These are phyloP conservation scores for Intubia oerlemansii DNA, from an alignment of 2,329 filamentous ascomycete genomes.

Conservation along the genomic window DNA sequence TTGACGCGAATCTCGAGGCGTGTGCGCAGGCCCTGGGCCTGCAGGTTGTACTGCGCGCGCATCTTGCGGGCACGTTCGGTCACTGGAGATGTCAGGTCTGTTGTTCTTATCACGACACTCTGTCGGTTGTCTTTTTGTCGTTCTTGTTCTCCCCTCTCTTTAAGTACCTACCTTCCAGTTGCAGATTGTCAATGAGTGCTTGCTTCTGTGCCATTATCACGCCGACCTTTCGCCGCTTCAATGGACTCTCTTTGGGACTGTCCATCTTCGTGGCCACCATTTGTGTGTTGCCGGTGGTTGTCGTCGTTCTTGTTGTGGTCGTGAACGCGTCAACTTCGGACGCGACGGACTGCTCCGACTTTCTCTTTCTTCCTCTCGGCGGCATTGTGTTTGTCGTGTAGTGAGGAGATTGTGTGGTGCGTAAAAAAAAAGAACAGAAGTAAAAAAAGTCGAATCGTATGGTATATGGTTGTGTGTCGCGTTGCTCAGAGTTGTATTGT, in stretches of 20 bases:
- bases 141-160: background rate
- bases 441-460: no score
- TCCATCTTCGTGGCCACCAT: conserved; percentile 14
- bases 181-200: conserved; percentile 70
- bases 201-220: conserved; percentile 60
- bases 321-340: conserved; percentile 10
- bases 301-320: conserved; percentile 7
- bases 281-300: conserved; percentile 6
- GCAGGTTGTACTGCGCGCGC: conserved; percentile 70
- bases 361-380: conserved; percentile 24
- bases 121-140: background rate
- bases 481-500: no score
- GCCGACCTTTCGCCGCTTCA: conserved; percentile 36
- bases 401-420: no score
- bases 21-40: conserved; percentile 65
- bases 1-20: conserved; percentile 88
- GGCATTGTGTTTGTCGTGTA: conserved; percentile 16
- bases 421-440: background rate
- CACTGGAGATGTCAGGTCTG: conserved; percentile 31
- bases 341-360: conserved; percentile 17
- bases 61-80: conserved; percentile 74
- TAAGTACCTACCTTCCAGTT: conserved; percentile 47
- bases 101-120: background rate
- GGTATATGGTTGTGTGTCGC: no score
- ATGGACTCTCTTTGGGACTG: conserved; percentile 29